Percentiles rank a stretch among this genome's conserved stretches.
Evolutionary conservation across 2,329 filamentous ascomycete species (phyloP).

Genomic region (Epichloe bromicola): DNA sequence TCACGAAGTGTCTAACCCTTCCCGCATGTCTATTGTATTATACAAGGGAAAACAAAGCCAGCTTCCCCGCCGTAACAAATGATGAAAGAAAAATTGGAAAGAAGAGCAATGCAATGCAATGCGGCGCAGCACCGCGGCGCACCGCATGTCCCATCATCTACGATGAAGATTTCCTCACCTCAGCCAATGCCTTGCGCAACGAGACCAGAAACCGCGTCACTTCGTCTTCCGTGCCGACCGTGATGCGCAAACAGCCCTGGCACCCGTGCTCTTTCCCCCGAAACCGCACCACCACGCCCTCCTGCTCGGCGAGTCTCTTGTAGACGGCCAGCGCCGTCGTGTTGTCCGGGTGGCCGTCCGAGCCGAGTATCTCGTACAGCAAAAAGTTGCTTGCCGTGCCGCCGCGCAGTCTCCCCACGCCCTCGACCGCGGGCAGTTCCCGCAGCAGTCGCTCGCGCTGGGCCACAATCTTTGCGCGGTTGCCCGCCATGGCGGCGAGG

Average conservation of each 20-base stretch:
- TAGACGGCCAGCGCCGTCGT: conserved; percentile 67
- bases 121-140: not conserved
- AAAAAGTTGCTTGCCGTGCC: conserved; percentile 79
- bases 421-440: conserved; percentile 61
- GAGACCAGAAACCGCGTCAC: conserved; percentile 66
- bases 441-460: conserved; percentile 66
- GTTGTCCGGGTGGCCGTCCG: conserved; percentile 64
- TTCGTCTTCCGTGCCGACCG: conserved; percentile 80
- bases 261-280: conserved; percentile 92
- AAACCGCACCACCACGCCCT: conserved; percentile 87
- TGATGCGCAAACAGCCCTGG: conserved; percentile 77
- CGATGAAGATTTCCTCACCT: conserved; percentile 22
- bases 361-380: conserved; percentile 74
- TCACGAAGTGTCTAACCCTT: too few species aligned
- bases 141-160: not conserved
- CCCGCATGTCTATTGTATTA: too few species aligned
- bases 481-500: conserved; percentile 56
- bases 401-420: conserved; percentile 70
- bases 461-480: conserved; percentile 54
- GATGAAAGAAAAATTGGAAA: too few species aligned
- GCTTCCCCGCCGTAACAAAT: too few species aligned
- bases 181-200: conserved; percentile 37
- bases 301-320: conserved; percentile 68
- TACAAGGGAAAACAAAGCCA: too few species aligned
- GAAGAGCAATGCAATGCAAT: too few species aligned